Base-by-base conservation (phyloP, 2,329 filamentous ascomycete species). In the Penicillium sp. region DNA sequence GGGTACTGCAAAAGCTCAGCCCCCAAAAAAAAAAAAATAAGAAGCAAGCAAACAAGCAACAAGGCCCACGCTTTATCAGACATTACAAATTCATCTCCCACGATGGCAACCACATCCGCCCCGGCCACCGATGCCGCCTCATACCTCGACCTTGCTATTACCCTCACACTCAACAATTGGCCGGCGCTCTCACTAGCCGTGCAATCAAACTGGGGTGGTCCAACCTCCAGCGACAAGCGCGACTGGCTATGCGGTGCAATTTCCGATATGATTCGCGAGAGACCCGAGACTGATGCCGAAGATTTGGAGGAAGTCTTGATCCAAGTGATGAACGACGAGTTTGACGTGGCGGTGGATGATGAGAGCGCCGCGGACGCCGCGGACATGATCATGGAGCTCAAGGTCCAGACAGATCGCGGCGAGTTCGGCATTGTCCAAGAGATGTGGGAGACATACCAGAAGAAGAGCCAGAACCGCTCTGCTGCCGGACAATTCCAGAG, bases 201-300 rank as follows among this genome's bases (percentile, higher is more conserved):
- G 42, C 84, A 89, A 71, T 91, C 90, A 72, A 81, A 85, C 75
- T 96, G 92, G 88, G 94, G 93, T 66, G 94, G 93, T 2, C 85
- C 90, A 39, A 86, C 91, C 68, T 88, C 86, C 21, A 74, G 81
- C 56, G 91, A 95, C 75, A 97, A 97, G 79, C 89, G 93, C 67
- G 93, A 96, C 81, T 97, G 92, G 93, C 90, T 99, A 67, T 93
- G 90, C 48, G 92, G 92, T 59, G 89, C 89, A 41, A 81, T 97
- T 49, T 88, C 87, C 55, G 90, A 96, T 24, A 84, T 96, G 58
- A 88, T 97, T 64, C 79, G 67, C 16, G 74, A 79, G 10, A 75
- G 79, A 3, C 79, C 84, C 2, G 79, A 85, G 51, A 86, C 89
- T 10, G 89, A 96, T 63, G 77, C 83, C 16, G 85, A 88, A 59